Base-by-base conservation (phyloP, 2,329 filamentous ascomycete species). In the Dothideomycetidae sp. region DNA sequence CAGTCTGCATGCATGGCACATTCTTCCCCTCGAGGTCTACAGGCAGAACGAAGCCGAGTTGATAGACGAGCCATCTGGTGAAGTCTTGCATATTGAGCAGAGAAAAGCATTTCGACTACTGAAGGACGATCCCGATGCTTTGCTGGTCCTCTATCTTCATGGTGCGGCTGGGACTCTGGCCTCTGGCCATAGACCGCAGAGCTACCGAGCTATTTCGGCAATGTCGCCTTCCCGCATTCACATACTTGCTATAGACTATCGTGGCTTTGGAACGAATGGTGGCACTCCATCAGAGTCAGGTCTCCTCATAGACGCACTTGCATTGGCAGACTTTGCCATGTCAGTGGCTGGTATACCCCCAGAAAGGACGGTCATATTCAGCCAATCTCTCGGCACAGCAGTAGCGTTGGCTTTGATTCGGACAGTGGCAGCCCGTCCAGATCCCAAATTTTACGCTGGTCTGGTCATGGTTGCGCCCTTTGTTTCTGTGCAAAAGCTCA, bases 81-180 rank as follows among this genome's bases (percentile, higher is more conserved):
- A 71, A 13, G 64, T 60, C 13, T 34, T 59, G 2, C 66, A 80
- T 44, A 64, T 81, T 39, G 69, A 67, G 2, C 50, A 62, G 10
- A 70, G 70, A 0, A 60, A 69, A 23, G 71, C 70, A 2, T 81
- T 83, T 46, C 62, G 61, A 17, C 58, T 82, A 2, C 59, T 84
- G 2, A 69, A 62, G 42, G 64, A 73, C 12, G 76, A 82, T 48
- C 73, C 76, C 1, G 62, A 73, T 10, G 68, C 75, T 5, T 67
- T 68, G 15, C 60, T 83, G 2, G 66, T 82, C 4, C 61, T 83
- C 2, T 76, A 73, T 54, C 56, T 76, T 10, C 71, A 77, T 42
- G 72, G 71, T 3, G 65, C 71, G 1, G 65, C 57, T 5, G 72
- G 71, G 0, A 75, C 68, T 0, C 53, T 76, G 5, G 72, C 60